Evolutionary conservation across 495 filamentous ascomycete species (phyloP), one percentile per base, ranked within the genome.

Genomic region (Penicillium bovifimosum): DNA sequence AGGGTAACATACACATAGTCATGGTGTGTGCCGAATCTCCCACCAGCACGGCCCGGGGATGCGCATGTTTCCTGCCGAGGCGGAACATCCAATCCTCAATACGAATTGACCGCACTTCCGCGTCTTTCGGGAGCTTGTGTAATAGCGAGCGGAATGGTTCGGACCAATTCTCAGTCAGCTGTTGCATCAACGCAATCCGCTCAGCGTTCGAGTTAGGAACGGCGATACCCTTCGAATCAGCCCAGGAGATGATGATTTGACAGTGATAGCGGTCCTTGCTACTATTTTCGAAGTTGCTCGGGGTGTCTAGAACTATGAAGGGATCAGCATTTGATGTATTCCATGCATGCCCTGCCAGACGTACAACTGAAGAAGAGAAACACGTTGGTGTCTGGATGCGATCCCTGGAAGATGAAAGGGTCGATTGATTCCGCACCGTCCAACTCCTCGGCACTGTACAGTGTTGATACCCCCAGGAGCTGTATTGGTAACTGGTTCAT

Each of bases 321-420:
- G 2, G 34, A 27, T 52, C 40, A 34, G 49, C 14, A 36, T 31
- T 16, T 3, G 2, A 2, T 13, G 6, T 14, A 27, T 17, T 7
- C 9, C 9, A 39, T 5, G 9, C 14, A n/a, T n/a, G 11, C 4
- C 39, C 7, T 11, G 17, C 5, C 9, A 2, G 27, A 50, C 61
- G 6, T 47, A 69, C 75, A 71, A 16, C 76, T 77, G 54, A 79
- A 82, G 61, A 75, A 85, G 0, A 84, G 50, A 59, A 78, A 86
- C 5, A 76, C 71, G 24, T 78, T 68, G 9, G 82, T 77, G 10
- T 71, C 64, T 0, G 83, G 81, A 44, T 84, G 74, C 4, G 75
- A 71, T 1, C 82, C 81, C 42, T 85, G 81, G 40, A 86, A 79
- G 35, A 86, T 79, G 20, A 76, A 78, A 1, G 82, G 80, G 44